These are phyloP conservation scores for Litchi chinensis DNA, from an alignment of 345 rosid species.

Conservation along the genomic window DNA sequence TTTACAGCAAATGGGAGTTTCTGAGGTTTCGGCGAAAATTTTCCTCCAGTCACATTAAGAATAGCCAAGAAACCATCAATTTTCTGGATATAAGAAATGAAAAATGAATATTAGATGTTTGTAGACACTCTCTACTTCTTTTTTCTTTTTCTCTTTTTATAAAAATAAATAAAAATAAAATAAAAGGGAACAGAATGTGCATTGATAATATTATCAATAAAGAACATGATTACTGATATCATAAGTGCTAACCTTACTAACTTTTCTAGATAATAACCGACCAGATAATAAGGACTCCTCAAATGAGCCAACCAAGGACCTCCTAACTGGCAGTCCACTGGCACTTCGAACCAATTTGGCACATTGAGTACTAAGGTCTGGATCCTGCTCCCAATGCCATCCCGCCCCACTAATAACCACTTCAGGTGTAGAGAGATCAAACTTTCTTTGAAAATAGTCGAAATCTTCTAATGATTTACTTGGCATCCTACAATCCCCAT, in stretches of 20 bases:
- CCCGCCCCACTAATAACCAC: conserved; percentile 22
- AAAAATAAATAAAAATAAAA: no score
- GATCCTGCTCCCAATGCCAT: conserved; percentile 37
- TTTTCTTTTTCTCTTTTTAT: no score
- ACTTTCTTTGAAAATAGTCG: conserved; percentile 37
- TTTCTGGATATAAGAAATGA: conserved; percentile 35
- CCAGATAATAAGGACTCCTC: conserved; percentile 78
- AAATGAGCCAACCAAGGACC: conserved; percentile 77
- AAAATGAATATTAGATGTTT: conserved; percentile 10
- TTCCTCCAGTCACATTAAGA: conserved; percentile 60
- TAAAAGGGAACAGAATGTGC: no score
- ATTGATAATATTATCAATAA: neutral
- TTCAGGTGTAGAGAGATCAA: conserved; percentile 43
- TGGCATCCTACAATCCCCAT: conserved; percentile 30
- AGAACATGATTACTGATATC: neutral
- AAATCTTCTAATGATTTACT: conserved; percentile 45
- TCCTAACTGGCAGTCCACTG: conserved; percentile 50
- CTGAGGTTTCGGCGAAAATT: conserved; percentile 51
- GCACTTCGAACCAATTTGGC: conserved; percentile 41
- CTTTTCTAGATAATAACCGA: conserved; percentile 53
- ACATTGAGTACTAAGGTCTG: conserved; percentile 29
- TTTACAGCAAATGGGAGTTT: conserved; percentile 62
- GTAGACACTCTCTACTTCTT: neutral
- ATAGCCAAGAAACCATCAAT: conserved; percentile 62
- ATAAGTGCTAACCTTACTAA: conserved; percentile 47